Evolutionary conservation across 441 rosid species (phyloP), one percentile per base, ranked within the genome.

Genomic region (Gossypium laxum): DNA sequence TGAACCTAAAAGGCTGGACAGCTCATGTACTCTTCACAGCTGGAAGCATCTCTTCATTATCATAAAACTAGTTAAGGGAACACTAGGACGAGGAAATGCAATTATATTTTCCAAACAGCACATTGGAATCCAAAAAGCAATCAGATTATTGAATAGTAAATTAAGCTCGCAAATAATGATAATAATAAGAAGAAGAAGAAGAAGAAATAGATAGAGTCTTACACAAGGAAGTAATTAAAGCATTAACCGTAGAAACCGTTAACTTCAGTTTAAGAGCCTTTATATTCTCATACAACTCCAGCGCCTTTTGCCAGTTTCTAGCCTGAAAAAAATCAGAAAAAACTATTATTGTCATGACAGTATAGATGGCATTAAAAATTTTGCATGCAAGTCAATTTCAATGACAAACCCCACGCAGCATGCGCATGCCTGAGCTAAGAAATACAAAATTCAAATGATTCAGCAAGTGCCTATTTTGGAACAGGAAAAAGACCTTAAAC

Each of bases 211-310:
- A 70, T 71, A 41, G 62, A 67, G 71, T 75, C 98, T 89, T 84
- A 93, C 97, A 89, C 82, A 91, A 85, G 67, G 94, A 86, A 74
- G 90, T 89, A 69, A 91, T 86, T 82, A 93, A 81, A 38, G 97
- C 98, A 83, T 91, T 91, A 85, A 91, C 77, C 14, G 91, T 87
- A 63, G 96, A 82, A 76, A 93, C 82, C 18, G 92, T 86, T 79
- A 89, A 93, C 59, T 82, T 85, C 72, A 93, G 78, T 74, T 75
- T 85, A 48, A 82, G 72, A 72, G 89, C 82, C 85, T 84, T 88
- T 80, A 91, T 85, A 59, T 82, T 80, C 67, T 87, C 89, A 57
- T 88, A 91, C 61, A 88, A 83, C 85, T 85, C 88, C 78, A 89
- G 78, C 58, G 93, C 94, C 80, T 86, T 93, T 81, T 82, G 82